Conservation (phyloP, 2,329 filamentous ascomycete species). For the Rugonectria rugulosa region DNA sequence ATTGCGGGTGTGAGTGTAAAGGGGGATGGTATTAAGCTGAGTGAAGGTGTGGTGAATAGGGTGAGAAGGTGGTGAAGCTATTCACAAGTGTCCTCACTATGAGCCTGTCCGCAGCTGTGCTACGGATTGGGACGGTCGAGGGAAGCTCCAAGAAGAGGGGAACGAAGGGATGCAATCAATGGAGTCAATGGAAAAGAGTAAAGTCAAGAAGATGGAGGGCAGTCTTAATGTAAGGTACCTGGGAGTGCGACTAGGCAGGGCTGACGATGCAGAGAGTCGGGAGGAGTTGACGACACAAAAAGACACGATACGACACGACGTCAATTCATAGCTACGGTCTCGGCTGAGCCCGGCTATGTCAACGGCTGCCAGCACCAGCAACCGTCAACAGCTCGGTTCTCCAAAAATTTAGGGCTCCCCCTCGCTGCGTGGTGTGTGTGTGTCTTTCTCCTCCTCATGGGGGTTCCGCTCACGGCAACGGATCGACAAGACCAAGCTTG, state of each 20-base stretch:
- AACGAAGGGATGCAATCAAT: no score
- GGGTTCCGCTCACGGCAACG: slow-evolving; percentile 3
- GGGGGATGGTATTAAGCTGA: neutral
- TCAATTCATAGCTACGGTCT: slow-evolving; percentile 38
- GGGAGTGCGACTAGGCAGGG: neutral
- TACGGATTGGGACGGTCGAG: no score
- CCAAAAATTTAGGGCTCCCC: slow-evolving; percentile 23
- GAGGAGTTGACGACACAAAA: no score
- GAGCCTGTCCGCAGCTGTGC: no score
- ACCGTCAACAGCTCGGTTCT: slow-evolving; percentile 35
- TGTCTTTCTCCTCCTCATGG: slow-evolving; percentile 10
- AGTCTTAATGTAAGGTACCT: no score
- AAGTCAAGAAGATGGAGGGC: no score
- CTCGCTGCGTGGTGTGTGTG: no score
- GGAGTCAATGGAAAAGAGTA: no score
- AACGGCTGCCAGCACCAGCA: neutral
- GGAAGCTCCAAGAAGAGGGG: no score
- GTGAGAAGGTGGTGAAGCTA: slow-evolving; percentile 1
- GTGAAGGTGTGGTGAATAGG: neutral
- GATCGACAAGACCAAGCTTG: slow-evolving; percentile 17
- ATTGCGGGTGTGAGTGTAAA: slow-evolving; percentile 50
- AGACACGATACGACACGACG: no score
- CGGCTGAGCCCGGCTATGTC: slow-evolving; percentile 41
- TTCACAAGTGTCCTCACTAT: no score
- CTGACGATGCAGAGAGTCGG: slow-evolving; percentile 4